These are phyloP conservation scores for Albatrellus ellisii DNA, from an alignment of 768 basidiomycete species.

Conservation along the genomic window DNA sequence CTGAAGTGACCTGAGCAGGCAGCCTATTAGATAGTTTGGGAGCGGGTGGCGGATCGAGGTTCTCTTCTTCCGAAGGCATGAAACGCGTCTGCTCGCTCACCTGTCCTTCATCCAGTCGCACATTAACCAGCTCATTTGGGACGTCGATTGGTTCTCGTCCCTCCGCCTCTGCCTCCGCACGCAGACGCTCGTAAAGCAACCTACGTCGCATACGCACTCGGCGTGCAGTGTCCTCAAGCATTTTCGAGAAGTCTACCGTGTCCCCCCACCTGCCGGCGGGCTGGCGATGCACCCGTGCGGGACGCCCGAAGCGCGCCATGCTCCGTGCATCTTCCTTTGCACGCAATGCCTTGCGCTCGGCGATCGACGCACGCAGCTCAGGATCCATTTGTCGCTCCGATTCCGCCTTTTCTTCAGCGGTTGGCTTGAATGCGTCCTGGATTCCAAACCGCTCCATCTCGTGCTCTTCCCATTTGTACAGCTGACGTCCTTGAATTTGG, in stretches of 20 bases:
- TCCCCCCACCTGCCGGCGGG: slow-evolving; percentile 8
- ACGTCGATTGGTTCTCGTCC: slow-evolving; percentile 4
- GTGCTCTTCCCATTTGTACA: neutral
- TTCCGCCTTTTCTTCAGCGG: too few species aligned
- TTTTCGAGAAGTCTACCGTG: slow-evolving; percentile 4
- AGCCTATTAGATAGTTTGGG: neutral
- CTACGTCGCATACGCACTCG: slow-evolving; percentile 11
- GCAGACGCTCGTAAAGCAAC: slow-evolving; percentile 11
- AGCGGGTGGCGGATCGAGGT: neutral
- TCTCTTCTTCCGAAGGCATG: too few species aligned
- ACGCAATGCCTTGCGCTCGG: neutral
- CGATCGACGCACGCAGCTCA: too few species aligned
- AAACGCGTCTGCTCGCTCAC: too few species aligned
- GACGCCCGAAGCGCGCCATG: neutral
- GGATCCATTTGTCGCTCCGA: too few species aligned
- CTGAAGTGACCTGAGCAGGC: too few species aligned
- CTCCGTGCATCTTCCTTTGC: neutral
- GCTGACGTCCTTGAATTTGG: neutral
- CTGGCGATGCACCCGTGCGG: neutral
- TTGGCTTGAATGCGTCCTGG: neutral
- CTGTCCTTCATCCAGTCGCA: slow-evolving; percentile 7
- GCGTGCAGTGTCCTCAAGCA: slow-evolving; percentile 6
- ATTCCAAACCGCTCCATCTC: neutral
- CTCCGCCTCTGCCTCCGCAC: slow-evolving; percentile 10
- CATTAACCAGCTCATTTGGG: slow-evolving; percentile 7